phyloP scores from a whole-genome alignment of 2,329 filamentous ascomycete genomes.

The Stylonectria norvegica region DNA sequence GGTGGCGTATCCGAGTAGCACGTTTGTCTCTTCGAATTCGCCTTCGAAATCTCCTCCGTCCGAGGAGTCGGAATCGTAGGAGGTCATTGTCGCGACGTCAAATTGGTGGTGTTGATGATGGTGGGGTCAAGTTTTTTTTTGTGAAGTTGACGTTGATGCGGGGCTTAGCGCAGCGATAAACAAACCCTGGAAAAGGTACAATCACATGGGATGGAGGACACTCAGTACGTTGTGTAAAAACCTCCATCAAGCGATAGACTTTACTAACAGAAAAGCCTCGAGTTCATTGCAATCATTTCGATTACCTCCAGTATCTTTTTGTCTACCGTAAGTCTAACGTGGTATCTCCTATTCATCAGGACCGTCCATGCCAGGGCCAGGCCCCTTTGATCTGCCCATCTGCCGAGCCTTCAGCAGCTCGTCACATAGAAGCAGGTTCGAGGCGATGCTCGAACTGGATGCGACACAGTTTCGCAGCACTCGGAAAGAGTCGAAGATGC shows the following conservation, averaged over 20 bases:
- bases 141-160: conserved; percentile 20
- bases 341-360: conserved; percentile 45
- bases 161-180: conserved; percentile 28
- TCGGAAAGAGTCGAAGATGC: conserved; percentile 94
- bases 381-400: conserved; percentile 69
- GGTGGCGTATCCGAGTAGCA: conserved; percentile 85
- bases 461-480: conserved; percentile 91
- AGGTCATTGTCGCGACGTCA: conserved; percentile 47
- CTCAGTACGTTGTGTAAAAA: too few species aligned
- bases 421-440: conserved; percentile 91
- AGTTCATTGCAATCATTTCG: conserved; percentile 21
- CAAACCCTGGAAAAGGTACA: too few species aligned
- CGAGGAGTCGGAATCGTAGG: conserved; percentile 84
- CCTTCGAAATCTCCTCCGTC: too few species aligned
- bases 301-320: conserved; percentile 32
- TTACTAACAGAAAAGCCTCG: conserved; percentile 1
- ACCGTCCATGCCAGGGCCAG: conserved; percentile 63
- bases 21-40: conserved; percentile 75
- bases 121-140: conserved; percentile 43
- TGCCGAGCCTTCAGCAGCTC: conserved; percentile 97
- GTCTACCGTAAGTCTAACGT: conserved; percentile 36
- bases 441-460: conserved; percentile 90
- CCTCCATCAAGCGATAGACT: too few species aligned
- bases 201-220: too few species aligned
- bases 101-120: conserved; percentile 24